Evolutionary conservation across 176 grass and related monocot genomes (phyloP).

Genomic region (Musa itinerans): DNA sequence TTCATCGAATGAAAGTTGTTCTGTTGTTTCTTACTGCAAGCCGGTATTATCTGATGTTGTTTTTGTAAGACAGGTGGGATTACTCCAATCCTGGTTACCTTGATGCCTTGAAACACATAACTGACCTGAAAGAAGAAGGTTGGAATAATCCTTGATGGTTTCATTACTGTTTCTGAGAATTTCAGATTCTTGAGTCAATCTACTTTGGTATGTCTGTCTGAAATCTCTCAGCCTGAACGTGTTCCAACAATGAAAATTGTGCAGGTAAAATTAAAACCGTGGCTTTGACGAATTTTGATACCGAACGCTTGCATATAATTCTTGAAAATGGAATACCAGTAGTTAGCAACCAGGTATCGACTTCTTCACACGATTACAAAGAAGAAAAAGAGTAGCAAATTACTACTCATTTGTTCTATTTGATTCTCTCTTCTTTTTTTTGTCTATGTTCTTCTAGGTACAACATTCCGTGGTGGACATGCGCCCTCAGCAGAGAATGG

Average conservation of each 20-base stretch:
- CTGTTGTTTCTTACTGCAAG: neutral
- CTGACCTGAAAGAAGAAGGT: constrained; percentile 96
- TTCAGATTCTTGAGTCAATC: neutral
- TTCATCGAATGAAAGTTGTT: neutral
- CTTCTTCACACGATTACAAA: neutral
- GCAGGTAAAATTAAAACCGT: constrained; percentile 12
- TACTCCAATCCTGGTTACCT: constrained; percentile 88
- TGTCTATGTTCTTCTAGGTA: constrained; percentile 33
- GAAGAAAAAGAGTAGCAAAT: neutral
- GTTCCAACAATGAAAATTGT: neutral
- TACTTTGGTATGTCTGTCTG: neutral
- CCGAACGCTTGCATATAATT: constrained; percentile 29
- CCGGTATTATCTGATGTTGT: neutral
- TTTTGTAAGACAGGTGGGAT: constrained; percentile 67
- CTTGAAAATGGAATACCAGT: constrained; percentile 90
- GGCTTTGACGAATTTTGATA: constrained; percentile 13
- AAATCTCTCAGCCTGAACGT: neutral
- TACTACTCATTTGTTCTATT: no score
- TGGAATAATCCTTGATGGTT: constrained; percentile 18
- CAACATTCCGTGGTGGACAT: constrained; percentile 93
- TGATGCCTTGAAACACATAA: constrained; percentile 85
- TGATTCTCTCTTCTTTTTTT: no score
- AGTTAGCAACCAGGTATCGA: constrained; percentile 80
- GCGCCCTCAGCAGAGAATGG: constrained; percentile 85
- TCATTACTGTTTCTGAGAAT: neutral